These are phyloP conservation scores for Cercophora samala DNA, from an alignment of 495 filamentous ascomycete genomes.

Conservation along the genomic window DNA sequence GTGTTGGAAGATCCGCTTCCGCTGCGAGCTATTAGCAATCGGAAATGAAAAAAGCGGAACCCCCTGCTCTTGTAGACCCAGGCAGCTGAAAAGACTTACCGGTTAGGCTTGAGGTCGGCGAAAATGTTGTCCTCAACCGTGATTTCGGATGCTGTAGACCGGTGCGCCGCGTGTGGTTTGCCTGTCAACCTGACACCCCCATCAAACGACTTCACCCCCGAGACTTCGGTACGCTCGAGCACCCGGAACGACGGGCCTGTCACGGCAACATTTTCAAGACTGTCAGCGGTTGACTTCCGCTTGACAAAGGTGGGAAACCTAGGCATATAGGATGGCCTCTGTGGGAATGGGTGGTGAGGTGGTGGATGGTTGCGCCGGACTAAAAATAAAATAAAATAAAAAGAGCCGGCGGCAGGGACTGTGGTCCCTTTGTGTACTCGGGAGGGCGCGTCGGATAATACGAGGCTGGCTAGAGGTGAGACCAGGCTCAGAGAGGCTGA, in stretches of 20 bases:
- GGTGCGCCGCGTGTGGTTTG: slow-evolving; percentile 30
- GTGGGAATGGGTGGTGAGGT: background rate
- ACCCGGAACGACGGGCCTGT: slow-evolving; percentile 48
- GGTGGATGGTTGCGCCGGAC: background rate
- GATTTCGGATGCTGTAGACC: slow-evolving; percentile 31
- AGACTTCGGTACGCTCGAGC: slow-evolving; percentile 43
- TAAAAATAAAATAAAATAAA: too few relatives aligned
- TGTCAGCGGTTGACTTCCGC: slow-evolving; percentile 52
- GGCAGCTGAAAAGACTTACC: slow-evolving; percentile 40
- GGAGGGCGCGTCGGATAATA: slow-evolving; percentile 7
- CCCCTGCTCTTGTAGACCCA: background rate
- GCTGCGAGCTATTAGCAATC: slow-evolving; percentile 36
- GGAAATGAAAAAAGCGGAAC: background rate
- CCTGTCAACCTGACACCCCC: slow-evolving; percentile 34
- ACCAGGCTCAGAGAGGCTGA: background rate
- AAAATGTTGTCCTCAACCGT: slow-evolving; percentile 56
- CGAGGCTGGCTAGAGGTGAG: slow-evolving; percentile 7
- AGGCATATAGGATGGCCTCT: slow-evolving; percentile 44
- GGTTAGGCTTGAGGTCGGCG: slow-evolving; percentile 50
- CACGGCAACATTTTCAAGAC: slow-evolving; percentile 44
- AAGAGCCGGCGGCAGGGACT: background rate
- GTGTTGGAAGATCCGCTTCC: slow-evolving; percentile 64
- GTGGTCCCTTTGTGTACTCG: slow-evolving; percentile 6
- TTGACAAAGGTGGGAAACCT: slow-evolving; percentile 49
- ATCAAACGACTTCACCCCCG: slow-evolving; percentile 42